Evolutionary conservation across 176 grass and related monocot genomes (phyloP).

Genomic region (Aegilops umbellulata): DNA sequence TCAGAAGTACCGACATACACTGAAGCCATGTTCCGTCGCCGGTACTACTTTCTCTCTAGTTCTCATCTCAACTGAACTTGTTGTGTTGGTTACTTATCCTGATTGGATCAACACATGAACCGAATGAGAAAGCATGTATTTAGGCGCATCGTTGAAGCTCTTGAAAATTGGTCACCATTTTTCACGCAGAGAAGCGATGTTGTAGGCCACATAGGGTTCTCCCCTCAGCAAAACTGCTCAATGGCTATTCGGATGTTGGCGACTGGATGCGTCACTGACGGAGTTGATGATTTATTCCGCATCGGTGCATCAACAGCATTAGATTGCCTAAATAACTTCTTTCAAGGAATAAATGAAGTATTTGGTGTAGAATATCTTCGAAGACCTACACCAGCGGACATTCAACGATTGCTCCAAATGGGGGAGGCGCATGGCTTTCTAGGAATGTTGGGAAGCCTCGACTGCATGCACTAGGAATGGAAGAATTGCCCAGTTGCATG

Average conservation of each 20-base stretch:
- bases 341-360: neutral
- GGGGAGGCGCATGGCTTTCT: neutral
- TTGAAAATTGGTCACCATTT: neutral
- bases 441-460: neutral
- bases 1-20: too few species aligned
- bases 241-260: neutral
- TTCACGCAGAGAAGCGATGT: neutral
- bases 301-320: neutral
- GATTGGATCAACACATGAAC: neutral
- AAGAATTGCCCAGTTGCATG: neutral
- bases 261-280: neutral
- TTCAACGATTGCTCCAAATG: too few species aligned
- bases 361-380: neutral
- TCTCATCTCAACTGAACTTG: too few species aligned
- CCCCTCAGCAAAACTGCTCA: neutral
- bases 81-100: neutral
- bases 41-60: too few species aligned
- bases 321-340: neutral
- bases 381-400: neutral
- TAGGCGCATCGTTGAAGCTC: neutral
- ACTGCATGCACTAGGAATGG: neutral
- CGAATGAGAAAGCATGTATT: neutral
- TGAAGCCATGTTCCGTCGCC: too few species aligned
- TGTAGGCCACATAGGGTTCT: neutral
- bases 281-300: neutral